Conservation (phyloP, 2,329 filamentous ascomycete genomes). For the Fusarium sterilihyphosum region DNA sequence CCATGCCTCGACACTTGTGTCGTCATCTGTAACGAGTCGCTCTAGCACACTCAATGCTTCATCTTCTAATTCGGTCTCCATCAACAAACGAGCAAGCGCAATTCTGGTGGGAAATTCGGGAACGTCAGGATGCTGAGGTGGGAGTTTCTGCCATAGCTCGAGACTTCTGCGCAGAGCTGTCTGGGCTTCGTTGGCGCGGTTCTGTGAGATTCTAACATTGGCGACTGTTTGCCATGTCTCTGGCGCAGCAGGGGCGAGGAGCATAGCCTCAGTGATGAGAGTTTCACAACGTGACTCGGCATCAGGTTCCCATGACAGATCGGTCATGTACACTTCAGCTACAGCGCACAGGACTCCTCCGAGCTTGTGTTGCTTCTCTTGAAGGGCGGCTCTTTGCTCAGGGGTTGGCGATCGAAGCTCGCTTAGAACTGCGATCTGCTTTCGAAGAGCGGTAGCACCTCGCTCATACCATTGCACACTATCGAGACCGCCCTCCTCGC, state of each 20-base stretch:
- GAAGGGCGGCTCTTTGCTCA: conserved; percentile 56
- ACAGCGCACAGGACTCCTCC: conserved; percentile 94
- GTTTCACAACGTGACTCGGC: conserved; percentile 89
- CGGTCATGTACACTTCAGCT: conserved; percentile 98
- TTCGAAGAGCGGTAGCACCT: conserved; percentile 77
- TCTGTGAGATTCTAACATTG: conserved; percentile 91
- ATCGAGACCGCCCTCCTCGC: conserved; percentile 72
- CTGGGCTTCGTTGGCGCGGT: conserved; percentile 79
- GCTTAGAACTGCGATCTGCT: conserved; percentile 73
- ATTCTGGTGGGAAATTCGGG: conserved; percentile 90
- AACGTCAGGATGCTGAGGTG: conserved; percentile 74
- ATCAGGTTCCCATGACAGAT: conserved; percentile 91
- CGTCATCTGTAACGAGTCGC: conserved; percentile 85
- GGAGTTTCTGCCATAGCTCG: conserved; percentile 82
- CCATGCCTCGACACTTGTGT: conserved; percentile 94
- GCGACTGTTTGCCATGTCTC: conserved; percentile 97
- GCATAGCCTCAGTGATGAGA: conserved; percentile 88
- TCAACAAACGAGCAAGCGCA: conserved; percentile 82
- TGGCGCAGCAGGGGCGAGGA: conserved; percentile 81
- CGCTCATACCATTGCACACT: conserved; percentile 74
- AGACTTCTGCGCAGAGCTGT: conserved; percentile 83
- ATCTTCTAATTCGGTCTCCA: conserved; percentile 88
- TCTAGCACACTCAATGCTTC: conserved; percentile 88
- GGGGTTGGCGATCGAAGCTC: conserved; percentile 52
- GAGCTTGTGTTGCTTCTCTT: conserved; percentile 81